Evolutionary conservation across 1,139 yeast species (phyloP).

Genomic region (Candida neerlandica): DNA sequence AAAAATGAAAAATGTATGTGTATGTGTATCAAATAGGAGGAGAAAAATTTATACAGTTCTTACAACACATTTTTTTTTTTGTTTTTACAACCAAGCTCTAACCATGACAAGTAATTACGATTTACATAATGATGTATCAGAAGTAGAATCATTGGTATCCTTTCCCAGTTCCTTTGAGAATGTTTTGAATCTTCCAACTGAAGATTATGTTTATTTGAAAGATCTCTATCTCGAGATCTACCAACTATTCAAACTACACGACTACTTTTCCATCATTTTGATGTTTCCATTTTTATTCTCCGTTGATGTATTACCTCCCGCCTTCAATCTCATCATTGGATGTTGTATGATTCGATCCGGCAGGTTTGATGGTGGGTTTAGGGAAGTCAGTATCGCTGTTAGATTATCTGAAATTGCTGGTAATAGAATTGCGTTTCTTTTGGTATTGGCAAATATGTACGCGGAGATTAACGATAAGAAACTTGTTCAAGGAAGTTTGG

Average conservation of each 20-base stretch:
- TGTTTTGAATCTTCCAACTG: background rate
- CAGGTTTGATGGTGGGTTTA: constrained; percentile 11
- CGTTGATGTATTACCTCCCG: constrained; percentile 9
- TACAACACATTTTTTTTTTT: no score
- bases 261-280: constrained; percentile 12
- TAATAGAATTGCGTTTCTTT: constrained; percentile 9
- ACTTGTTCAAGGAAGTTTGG: constrained; percentile 14
- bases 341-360: constrained; percentile 13
- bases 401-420: constrained; percentile 10
- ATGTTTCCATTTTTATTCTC: constrained; percentile 12
- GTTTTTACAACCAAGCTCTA: no score
- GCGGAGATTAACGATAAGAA: constrained; percentile 12
- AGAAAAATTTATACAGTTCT: no score
- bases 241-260: constrained; percentile 8
- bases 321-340: constrained; percentile 14
- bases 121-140: background rate
- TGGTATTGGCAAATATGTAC: constrained; percentile 10
- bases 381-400: constrained; percentile 15
- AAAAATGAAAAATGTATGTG: no score
- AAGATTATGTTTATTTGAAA: background rate
- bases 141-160: background rate
- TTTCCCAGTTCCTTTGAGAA: background rate
- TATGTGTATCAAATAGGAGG: no score
- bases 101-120: background rate
- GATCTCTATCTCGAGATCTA: constrained; percentile 5